These are phyloP conservation scores for Monosporascus sp. DNA, from an alignment of 2,329 filamentous ascomycete species.

Conservation along the genomic window DNA sequence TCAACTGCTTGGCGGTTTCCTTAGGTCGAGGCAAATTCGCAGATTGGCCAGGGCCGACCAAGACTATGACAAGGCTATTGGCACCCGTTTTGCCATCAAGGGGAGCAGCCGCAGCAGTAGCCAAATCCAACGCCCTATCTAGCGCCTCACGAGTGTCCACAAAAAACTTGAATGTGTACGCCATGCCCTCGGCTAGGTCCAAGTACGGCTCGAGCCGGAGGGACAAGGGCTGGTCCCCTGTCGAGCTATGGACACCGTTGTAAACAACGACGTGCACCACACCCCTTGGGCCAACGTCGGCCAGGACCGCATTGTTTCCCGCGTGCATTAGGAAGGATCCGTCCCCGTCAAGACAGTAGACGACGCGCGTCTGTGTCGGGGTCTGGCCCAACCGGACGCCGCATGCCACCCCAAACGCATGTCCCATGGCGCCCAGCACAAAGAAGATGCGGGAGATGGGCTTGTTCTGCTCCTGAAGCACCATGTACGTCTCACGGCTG, in stretches of 20 bases:
- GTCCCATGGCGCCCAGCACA: conserved; percentile 1
- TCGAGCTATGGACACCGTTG: conserved; percentile 3
- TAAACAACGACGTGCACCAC: conserved; percentile 2
- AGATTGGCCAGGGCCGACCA: no score
- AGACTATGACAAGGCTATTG: no score
- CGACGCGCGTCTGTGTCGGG: neutral
- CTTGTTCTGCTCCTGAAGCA: neutral
- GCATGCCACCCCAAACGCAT: neutral
- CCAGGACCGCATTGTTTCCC: conserved; percentile 3
- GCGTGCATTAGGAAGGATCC: conserved; percentile 4
- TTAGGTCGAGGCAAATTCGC: no score
- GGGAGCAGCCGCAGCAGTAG: neutral
- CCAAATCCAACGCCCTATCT: neutral
- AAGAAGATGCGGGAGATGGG: neutral
- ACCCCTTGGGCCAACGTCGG: neutral
- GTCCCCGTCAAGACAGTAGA: conserved; percentile 3
- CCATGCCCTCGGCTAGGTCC: neutral
- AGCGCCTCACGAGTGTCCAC: conserved; percentile 1
- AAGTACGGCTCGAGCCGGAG: neutral
- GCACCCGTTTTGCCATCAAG: no score
- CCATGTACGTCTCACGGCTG: conserved; percentile 4
- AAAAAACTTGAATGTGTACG: conserved; percentile 1
- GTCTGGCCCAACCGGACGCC: neutral
- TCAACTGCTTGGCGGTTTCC: no score
- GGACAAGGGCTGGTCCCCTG: conserved; percentile 1